Evolutionary conservation across 2,329 filamentous ascomycete species (phyloP).

Genomic region (Apiospora koreana): DNA sequence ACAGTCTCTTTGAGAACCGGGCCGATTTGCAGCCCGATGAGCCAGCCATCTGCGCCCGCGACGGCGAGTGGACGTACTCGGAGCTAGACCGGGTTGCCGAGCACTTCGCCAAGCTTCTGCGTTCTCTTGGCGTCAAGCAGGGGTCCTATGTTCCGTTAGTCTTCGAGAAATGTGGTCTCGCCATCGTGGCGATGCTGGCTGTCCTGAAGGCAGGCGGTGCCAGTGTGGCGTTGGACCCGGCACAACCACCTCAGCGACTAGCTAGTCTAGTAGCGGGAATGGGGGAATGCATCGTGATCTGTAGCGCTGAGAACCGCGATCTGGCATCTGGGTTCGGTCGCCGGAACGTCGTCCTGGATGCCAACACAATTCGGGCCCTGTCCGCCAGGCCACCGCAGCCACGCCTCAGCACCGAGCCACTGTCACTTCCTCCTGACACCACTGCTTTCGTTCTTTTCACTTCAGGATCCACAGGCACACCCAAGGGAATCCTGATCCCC

Average conservation of each 20-base stretch:
- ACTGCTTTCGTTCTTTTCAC: slow-evolving; percentile 11
- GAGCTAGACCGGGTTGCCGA: neutral
- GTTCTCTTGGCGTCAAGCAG: neutral
- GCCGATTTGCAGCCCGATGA: neutral
- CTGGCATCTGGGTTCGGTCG: neutral
- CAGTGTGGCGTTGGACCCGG: slow-evolving; percentile 2
- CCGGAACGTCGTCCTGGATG: neutral
- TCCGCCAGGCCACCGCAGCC: no score
- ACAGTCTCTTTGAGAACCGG: neutral
- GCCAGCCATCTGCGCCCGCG: neutral
- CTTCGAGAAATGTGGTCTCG: neutral
- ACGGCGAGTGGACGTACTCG: neutral
- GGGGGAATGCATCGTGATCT: neutral
- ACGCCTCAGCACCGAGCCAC: neutral
- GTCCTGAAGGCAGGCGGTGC: slow-evolving; percentile 9
- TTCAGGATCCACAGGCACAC: neutral
- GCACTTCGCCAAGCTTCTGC: neutral
- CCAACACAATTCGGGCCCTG: neutral
- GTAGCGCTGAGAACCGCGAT: neutral
- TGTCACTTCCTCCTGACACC: neutral
- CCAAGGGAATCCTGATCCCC: neutral
- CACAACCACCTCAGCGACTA: neutral
- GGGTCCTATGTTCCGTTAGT: neutral
- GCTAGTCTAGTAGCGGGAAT: neutral
- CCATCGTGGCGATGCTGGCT: slow-evolving; percentile 3